Conservation (phyloP, 129 eudicot species). For the Lonicera japonica region DNA sequence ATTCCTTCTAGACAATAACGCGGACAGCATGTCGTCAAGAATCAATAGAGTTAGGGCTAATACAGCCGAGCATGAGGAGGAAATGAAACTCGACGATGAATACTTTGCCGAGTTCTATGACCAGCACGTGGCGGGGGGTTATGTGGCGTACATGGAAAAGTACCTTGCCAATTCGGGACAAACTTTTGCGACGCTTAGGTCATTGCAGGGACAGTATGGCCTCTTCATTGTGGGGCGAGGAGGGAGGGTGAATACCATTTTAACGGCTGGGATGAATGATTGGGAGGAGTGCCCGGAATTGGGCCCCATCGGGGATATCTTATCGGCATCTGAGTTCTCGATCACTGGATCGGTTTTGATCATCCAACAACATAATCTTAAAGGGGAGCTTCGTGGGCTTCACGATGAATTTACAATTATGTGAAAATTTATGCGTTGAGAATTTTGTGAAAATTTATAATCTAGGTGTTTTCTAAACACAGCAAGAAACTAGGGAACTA, state of each 20-base stretch:
- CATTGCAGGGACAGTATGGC: slow-evolving; percentile 68
- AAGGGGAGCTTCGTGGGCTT: slow-evolving; percentile 60
- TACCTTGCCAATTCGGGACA: slow-evolving; percentile 76
- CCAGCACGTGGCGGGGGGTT: slow-evolving; percentile 65
- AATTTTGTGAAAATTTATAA: too few species aligned
- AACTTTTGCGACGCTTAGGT: slow-evolving; percentile 65
- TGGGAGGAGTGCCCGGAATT: slow-evolving; percentile 96
- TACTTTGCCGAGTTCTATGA: slow-evolving; percentile 85
- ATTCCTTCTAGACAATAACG: slow-evolving; percentile 58
- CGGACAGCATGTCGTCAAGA: slow-evolving; percentile 45
- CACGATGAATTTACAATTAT: slow-evolving; percentile 71
- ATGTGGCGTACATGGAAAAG: slow-evolving; percentile 76
- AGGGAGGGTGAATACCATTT: slow-evolving; percentile 63
- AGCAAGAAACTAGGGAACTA: too few species aligned
- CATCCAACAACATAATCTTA: slow-evolving; percentile 76
- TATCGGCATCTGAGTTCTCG: slow-evolving; percentile 67
- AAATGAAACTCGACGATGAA: slow-evolving; percentile 80
- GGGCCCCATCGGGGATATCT: slow-evolving; percentile 92
- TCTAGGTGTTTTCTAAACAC: too few species aligned
- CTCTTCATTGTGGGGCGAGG: slow-evolving; percentile 84
- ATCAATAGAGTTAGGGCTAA: slow-evolving; percentile 36
- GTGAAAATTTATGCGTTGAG: too few species aligned
- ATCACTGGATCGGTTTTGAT: slow-evolving; percentile 67
- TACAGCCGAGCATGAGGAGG: slow-evolving; percentile 64
- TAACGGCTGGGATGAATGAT: slow-evolving; percentile 93